Percentiles rank a stretch among this genome's conserved stretches.
These are phyloP conservation scores for Acanthochlamys bracteata DNA, from an alignment of 106 monocot species.

Conservation along the genomic window DNA sequence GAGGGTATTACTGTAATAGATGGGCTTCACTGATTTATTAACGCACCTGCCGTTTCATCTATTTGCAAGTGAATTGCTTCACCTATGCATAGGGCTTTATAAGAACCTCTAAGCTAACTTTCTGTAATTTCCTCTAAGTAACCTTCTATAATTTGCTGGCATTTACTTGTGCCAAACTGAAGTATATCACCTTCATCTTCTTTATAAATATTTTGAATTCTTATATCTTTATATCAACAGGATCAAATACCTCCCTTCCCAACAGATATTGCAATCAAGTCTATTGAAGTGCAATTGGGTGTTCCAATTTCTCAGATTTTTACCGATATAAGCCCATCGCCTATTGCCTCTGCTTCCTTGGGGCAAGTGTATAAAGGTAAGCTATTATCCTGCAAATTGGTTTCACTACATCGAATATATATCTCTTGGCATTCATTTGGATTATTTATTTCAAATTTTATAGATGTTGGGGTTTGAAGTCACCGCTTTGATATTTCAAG, in stretches of 20 bases:
- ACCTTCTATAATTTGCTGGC: too few relatives aligned
- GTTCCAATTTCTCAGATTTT: conserved; percentile 59
- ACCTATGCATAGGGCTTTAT: too few relatives aligned
- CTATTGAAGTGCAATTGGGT: conserved; percentile 78
- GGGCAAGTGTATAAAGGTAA: conserved; percentile 97
- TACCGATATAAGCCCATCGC: conserved; percentile 66
- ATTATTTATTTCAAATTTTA: background rate
- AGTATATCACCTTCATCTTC: too few relatives aligned
- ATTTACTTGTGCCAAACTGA: too few relatives aligned
- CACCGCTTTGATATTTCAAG: conserved; percentile 52
- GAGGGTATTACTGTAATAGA: too few relatives aligned
- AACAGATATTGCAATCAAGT: conserved; percentile 68
- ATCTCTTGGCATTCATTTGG: background rate
- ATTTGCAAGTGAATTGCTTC: too few relatives aligned
- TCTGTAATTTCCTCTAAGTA: too few relatives aligned
- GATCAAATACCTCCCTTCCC: conserved; percentile 98
- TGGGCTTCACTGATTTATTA: too few relatives aligned
- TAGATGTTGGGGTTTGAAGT: conserved; percentile 23
- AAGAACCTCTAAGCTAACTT: too few relatives aligned
- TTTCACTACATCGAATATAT: background rate
- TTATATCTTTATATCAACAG: conserved; percentile 17
- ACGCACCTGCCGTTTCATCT: too few relatives aligned
- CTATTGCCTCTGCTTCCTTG: conserved; percentile 90
- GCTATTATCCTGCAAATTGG: conserved; percentile 2
- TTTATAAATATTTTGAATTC: too few relatives aligned